Base-by-base conservation (phyloP, 176 grass and related monocot species). In the Panicum miliaceum region DNA sequence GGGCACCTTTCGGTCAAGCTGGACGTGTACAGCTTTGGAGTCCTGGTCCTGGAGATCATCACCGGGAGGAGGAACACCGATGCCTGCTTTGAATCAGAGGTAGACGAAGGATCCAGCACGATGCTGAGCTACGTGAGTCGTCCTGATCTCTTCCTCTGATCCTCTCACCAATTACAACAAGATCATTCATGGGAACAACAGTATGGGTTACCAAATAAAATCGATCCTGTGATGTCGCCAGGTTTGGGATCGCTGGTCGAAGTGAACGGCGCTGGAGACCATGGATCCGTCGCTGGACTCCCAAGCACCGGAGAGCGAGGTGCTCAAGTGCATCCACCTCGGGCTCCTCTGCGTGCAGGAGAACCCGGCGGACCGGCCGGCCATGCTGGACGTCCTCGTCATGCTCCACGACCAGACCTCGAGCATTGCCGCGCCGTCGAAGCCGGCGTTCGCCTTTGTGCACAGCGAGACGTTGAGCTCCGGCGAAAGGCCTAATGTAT, bases 21-120 rank as follows among this genome's bases (percentile, higher is more conserved):
- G 1, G 81, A 91, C 43, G 78, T 84, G 0, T 85, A 81, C 82
- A 91, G 84, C 59, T 75, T 87, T 18, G 72, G 84, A 3, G 75
- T 90, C 18, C 48, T 83, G 0, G n/a, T 86, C n/a, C 58, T 90
- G 8, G 79, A 90, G 60, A 65, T 86, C 42, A 8, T 90, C 3
- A 86, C 74, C 0, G 84, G 84, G 0, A 64, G 75, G 35, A 79
- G 32, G 2, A 90, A 85, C 12, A 75, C 69, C 0, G 68, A 81
- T 7, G 15, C 19, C 11, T 73, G 71, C 45, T 81, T 78, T 4
- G 45, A 78, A 10, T 34, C 52, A 4, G n/a, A 1, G 0, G 38
- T 9, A 1, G 15, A 4, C 0, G 62, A 56, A 5, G 84, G 56
- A 63, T 35, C 66, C 15, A 15, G 4, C 62, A 76, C 22, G 34